Conservation (phyloP, 129 eudicot genomes). For the Flaveria trinervia region DNA sequence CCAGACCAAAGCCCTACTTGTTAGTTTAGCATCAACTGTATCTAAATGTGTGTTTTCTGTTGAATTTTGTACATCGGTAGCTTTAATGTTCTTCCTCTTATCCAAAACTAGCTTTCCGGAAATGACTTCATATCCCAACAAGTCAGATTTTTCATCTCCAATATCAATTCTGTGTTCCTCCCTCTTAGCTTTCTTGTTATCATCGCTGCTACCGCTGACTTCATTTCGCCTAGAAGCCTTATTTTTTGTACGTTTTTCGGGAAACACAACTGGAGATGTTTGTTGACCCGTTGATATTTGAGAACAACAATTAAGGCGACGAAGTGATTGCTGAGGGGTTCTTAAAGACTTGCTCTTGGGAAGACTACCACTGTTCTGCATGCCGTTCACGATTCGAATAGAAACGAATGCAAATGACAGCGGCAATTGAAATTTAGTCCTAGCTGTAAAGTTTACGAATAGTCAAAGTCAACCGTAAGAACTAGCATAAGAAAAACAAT, state of each 20-base stretch:
- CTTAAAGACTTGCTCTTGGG: conserved; percentile 69
- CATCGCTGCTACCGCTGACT: conserved; percentile 48
- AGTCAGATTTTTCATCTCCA: conserved; percentile 89
- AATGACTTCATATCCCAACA: conserved; percentile 86
- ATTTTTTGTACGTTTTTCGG: conserved; percentile 82
- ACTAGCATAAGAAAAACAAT: conserved; percentile 29
- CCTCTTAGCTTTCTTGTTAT: conserved; percentile 56
- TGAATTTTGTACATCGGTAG: conserved; percentile 50
- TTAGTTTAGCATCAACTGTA: conserved; percentile 88
- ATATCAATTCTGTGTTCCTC: conserved; percentile 89
- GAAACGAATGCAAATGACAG: conserved; percentile 22
- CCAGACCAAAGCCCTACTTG: conserved; percentile 96
- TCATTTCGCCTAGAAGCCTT: conserved; percentile 52
- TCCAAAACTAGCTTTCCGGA: conserved; percentile 84
- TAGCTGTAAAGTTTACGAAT: conserved; percentile 26
- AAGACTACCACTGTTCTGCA: conserved; percentile 84
- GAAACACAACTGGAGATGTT: conserved; percentile 87
- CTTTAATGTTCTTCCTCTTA: conserved; percentile 60
- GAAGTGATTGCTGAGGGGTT: conserved; percentile 80
- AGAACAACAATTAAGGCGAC: conserved; percentile 79
- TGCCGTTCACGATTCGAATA: conserved; percentile 36
- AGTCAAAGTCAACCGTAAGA: conserved; percentile 35
- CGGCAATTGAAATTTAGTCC: conserved; percentile 37
- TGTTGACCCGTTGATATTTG: conserved; percentile 86
- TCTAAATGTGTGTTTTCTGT: conserved; percentile 53